These are phyloP conservation scores for Zygoascus bituminiphila DNA, from an alignment of 805 yeast species.

Conservation along the genomic window DNA sequence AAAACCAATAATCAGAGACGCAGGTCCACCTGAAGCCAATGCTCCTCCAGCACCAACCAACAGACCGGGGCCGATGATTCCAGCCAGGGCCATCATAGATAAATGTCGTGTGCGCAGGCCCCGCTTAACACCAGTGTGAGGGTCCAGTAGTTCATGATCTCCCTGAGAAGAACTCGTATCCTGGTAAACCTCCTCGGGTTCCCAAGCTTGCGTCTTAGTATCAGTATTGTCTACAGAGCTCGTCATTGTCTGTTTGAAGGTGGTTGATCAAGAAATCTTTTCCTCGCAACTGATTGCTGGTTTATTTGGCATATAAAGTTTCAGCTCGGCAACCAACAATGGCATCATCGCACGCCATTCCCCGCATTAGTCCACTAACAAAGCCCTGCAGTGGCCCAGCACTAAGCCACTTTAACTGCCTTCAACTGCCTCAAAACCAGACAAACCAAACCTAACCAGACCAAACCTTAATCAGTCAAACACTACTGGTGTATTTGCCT, in stretches of 20 bases:
- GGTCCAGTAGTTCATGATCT: slow-evolving; percentile 18
- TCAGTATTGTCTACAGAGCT: background rate
- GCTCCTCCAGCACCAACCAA: slow-evolving; percentile 55
- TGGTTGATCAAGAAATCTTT: too few species aligned
- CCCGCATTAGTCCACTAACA: too few species aligned
- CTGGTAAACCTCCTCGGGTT: background rate
- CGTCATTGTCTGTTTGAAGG: background rate
- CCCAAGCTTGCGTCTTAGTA: background rate
- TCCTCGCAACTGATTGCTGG: too few species aligned
- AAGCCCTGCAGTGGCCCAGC: too few species aligned
- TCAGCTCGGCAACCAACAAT: too few species aligned
- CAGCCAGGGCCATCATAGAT: slow-evolving; percentile 78
- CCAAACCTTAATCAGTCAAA: too few species aligned
- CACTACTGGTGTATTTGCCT: too few species aligned
- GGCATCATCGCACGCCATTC: background rate
- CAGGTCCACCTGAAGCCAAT: slow-evolving; percentile 42
- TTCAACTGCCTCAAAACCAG: too few species aligned
- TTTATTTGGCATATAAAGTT: background rate
- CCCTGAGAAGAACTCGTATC: background rate
- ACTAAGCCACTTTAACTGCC: too few species aligned
- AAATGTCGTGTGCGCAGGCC: slow-evolving; percentile 56
- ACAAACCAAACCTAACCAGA: too few species aligned
- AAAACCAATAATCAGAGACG: slow-evolving; percentile 43
- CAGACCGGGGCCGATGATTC: slow-evolving; percentile 77
- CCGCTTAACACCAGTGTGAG: slow-evolving; percentile 29